Percentiles rank a stretch among this genome's conserved stretches.
These are phyloP conservation scores for Penicillium angulare DNA, from an alignment of 495 filamentous ascomycete genomes.

Conservation along the genomic window DNA sequence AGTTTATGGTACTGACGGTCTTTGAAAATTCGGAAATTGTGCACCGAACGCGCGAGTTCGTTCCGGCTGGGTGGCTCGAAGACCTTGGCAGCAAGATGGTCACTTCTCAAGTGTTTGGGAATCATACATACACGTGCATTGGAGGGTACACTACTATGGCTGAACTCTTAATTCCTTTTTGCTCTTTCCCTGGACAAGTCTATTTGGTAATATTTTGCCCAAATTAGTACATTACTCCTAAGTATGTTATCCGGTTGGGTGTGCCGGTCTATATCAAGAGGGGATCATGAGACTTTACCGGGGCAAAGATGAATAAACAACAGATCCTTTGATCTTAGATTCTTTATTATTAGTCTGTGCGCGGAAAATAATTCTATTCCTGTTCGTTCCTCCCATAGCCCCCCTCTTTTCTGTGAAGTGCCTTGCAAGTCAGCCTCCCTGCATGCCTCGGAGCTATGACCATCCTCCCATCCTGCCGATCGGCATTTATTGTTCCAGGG, in stretches of 20 bases:
- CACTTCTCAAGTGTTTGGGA: constrained; percentile 21
- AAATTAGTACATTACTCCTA: no score
- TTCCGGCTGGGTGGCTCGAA: constrained; percentile 11
- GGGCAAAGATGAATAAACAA: no score
- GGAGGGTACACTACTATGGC: constrained; percentile 41
- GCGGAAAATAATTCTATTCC: not conserved
- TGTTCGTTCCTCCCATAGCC: not conserved
- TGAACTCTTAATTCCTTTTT: constrained; percentile 45
- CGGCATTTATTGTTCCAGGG: constrained; percentile 10
- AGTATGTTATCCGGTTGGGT: no score
- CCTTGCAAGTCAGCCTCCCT: not conserved
- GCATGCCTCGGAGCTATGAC: constrained; percentile 17
- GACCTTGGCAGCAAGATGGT: constrained; percentile 13
- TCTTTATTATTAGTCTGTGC: no score
- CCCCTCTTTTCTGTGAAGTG: not conserved
- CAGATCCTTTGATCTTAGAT: no score
- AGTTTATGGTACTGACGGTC: constrained; percentile 4
- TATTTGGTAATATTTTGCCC: no score
- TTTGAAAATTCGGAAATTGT: constrained; percentile 4
- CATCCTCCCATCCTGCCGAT: constrained; percentile 3
- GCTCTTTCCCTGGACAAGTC: constrained; percentile 49
- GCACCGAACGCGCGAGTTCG: constrained; percentile 7
- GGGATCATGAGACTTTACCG: not conserved
- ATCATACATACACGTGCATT: constrained; percentile 24
- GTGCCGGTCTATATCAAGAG: no score